Evolutionary conservation across 2,329 filamentous ascomycete genomes (phyloP).

Genomic region (Elsinoe arachidis): DNA sequence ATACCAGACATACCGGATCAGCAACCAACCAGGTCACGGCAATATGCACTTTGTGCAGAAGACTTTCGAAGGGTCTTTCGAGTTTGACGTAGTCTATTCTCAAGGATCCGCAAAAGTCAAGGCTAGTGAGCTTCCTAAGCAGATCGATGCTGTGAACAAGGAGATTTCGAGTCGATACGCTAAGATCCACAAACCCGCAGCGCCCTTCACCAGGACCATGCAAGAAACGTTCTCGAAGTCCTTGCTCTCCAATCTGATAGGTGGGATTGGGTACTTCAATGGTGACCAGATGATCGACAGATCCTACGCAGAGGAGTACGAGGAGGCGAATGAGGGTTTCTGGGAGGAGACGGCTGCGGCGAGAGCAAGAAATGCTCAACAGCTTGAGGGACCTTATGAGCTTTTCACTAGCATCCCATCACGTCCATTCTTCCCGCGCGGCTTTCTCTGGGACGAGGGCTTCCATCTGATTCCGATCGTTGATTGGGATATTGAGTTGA

Average conservation of each 20-base stretch:
- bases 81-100: constrained; percentile 86
- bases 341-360: constrained; percentile 87
- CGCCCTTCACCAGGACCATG: constrained; percentile 62
- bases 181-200: constrained; percentile 60
- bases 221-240: constrained; percentile 76
- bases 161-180: constrained; percentile 69
- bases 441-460: constrained; percentile 96
- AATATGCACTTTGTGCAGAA: constrained; percentile 89
- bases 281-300: constrained; percentile 82
- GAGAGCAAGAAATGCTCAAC: constrained; percentile 57
- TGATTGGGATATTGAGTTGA: constrained; percentile 89
- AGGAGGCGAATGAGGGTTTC: constrained; percentile 90
- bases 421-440: constrained; percentile 88
- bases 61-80: constrained; percentile 79
- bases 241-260: constrained; percentile 88
- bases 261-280: constrained; percentile 92
- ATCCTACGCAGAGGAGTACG: constrained; percentile 84
- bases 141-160: constrained; percentile 57
- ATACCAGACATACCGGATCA: constrained; percentile 74
- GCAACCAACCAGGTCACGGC: constrained; percentile 58
- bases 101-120: constrained; percentile 50
- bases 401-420: constrained; percentile 89
- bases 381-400: constrained; percentile 72
- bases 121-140: constrained; percentile 56
- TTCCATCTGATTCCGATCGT: constrained; percentile 87